phyloP scores from a whole-genome alignment of 2,329 filamentous ascomycete species.

The Diaporthe longicolla region DNA sequence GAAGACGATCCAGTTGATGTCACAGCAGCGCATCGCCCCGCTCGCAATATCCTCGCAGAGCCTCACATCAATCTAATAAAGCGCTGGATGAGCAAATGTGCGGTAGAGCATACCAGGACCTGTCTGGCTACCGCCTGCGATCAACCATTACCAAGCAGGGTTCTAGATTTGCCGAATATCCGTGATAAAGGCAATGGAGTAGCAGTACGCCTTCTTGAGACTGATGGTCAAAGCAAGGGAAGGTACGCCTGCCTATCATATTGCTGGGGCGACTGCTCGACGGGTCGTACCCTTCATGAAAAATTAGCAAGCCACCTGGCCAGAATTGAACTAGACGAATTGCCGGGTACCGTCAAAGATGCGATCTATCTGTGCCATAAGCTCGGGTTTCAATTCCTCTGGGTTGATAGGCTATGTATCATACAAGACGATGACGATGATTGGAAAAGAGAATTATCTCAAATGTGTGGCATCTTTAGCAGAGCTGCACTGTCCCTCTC shows the following conservation, averaged over 20 bases:
- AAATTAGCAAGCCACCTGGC: too few species aligned
- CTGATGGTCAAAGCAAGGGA: neutral
- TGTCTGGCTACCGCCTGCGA: too few species aligned
- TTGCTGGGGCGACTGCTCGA: neutral
- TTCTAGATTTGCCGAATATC: too few species aligned
- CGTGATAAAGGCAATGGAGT: neutral
- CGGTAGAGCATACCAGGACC: too few species aligned
- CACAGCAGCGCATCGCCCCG: too few species aligned
- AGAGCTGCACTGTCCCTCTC: constrained; percentile 45
- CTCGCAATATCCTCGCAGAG: too few species aligned
- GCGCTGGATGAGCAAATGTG: too few species aligned
- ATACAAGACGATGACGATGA: constrained; percentile 46
- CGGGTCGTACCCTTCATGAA: neutral
- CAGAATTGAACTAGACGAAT: neutral
- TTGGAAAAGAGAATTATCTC: constrained; percentile 44
- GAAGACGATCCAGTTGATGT: too few species aligned
- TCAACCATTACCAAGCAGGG: too few species aligned
- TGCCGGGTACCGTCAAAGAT: constrained; percentile 2
- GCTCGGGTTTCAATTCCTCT: constrained; percentile 44
- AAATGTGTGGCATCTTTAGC: constrained; percentile 49
- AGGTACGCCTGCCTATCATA: constrained; percentile 13
- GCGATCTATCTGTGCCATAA: constrained; percentile 13
- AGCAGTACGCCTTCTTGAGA: neutral
- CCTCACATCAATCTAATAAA: too few species aligned
- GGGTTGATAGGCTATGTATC: constrained; percentile 50